phyloP scores from a whole-genome alignment of 306 rosid genomes.

The Albizia julibrissin region DNA sequence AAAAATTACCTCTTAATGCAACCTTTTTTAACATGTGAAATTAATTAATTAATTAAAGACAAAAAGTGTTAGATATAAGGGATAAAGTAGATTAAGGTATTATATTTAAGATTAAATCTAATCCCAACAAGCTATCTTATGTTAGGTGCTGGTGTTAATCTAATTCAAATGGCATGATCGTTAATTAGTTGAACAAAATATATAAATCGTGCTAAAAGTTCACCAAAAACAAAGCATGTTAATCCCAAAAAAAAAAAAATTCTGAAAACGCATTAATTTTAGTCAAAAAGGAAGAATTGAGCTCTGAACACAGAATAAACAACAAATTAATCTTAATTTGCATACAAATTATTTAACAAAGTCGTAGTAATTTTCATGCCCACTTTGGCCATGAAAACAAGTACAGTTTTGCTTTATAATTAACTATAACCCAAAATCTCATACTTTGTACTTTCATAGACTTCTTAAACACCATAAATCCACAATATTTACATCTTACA shows the following conservation, averaged over 20 bases:
- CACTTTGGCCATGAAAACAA: constrained; percentile 35
- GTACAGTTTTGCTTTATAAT: not conserved
- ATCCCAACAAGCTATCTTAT: too few species aligned
- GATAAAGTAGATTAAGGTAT: too few species aligned
- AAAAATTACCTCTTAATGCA: too few species aligned
- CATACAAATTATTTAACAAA: not conserved
- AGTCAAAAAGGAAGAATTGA: not conserved
- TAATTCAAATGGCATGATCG: too few species aligned
- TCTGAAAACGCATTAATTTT: not conserved
- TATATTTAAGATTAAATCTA: too few species aligned
- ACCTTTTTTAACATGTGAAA: too few species aligned
- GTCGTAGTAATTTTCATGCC: constrained; percentile 23
- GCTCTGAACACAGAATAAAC: not conserved
- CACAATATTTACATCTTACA: constrained; percentile 46
- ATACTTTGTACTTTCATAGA: constrained; percentile 22
- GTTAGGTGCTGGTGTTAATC: too few species aligned
- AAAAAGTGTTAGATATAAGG: too few species aligned
- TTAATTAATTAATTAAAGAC: too few species aligned
- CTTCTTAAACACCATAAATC: constrained; percentile 3
- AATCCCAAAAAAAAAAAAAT: not conserved
- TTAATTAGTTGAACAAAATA: not conserved
- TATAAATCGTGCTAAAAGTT: not conserved
- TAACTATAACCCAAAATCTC: not conserved
- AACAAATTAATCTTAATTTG: constrained; percentile 4
- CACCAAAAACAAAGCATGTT: not conserved